These are phyloP conservation scores for Fallopia convolvulus DNA, from an alignment of 148 eudicot genomes.

Conservation along the genomic window DNA sequence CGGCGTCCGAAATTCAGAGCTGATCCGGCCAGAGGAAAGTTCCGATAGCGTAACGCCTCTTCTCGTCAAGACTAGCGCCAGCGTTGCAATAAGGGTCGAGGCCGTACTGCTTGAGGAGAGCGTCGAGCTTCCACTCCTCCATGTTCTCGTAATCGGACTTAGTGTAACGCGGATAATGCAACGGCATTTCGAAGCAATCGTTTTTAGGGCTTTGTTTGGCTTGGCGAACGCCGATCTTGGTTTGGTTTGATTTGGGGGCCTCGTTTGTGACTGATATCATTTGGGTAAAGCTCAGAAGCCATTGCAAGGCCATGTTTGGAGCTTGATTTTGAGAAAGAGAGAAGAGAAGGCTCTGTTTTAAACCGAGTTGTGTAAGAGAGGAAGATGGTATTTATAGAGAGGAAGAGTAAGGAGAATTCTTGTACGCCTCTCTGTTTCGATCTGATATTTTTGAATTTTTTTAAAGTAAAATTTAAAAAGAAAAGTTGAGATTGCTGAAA, in stretches of 20 bases:
- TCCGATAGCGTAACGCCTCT: neutral
- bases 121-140: slow-evolving; percentile 2
- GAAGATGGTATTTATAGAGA: neutral
- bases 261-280: neutral
- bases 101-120: neutral
- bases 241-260: neutral
- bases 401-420: neutral
- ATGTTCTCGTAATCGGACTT: neutral
- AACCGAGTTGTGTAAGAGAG: neutral
- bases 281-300: neutral
- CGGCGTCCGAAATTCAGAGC: neutral
- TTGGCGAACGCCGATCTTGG: neutral
- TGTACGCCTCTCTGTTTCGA: neutral
- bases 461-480: too few relatives aligned
- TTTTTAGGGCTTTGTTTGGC: neutral
- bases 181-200: neutral
- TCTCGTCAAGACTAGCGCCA: neutral
- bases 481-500: neutral
- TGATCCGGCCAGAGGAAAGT: slow-evolving; percentile 3
- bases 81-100: neutral
- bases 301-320: neutral
- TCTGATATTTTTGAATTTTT: neutral
- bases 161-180: neutral
- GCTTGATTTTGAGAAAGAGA: neutral
- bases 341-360: neutral